phyloP scores from a whole-genome alignment of 177 flowering plant genomes.

The Vitis hybrid region DNA sequence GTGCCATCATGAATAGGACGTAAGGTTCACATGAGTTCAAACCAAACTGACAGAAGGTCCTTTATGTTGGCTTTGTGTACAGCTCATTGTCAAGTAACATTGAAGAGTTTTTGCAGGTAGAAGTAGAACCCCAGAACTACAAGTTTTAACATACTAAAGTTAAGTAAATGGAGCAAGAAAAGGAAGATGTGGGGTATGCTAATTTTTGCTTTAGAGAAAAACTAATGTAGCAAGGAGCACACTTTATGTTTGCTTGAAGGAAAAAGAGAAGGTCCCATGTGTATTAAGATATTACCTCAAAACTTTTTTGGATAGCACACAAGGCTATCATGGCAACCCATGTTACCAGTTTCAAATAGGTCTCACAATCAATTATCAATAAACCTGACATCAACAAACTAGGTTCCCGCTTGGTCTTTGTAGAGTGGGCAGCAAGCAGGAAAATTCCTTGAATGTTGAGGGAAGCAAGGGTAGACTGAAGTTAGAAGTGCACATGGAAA shows the following conservation, averaged over 20 bases:
- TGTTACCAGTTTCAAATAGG: not conserved
- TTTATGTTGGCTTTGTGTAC: not conserved
- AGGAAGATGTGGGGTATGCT: no score
- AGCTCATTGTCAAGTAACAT: not conserved
- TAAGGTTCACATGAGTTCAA: conserved; percentile 6
- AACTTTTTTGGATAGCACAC: not conserved
- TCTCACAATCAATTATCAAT: not conserved
- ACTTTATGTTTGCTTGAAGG: not conserved
- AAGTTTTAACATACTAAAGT: not conserved
- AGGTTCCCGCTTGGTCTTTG: not conserved
- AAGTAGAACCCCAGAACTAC: not conserved
- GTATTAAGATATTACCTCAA: not conserved
- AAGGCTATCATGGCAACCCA: not conserved
- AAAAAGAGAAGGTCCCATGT: not conserved
- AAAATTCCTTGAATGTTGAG: no score
- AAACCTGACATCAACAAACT: not conserved
- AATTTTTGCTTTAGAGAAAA: no score
- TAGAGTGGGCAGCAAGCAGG: not conserved
- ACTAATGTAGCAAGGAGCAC: not conserved
- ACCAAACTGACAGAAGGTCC: conserved; percentile 4
- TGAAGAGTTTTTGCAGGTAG: not conserved
- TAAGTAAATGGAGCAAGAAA: no score
- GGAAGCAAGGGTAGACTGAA: no score
- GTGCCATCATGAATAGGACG: not conserved
- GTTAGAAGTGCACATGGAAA: no score